These are phyloP conservation scores for Agrocybe chaxingu DNA, from an alignment of 768 basidiomycete genomes.

Conservation along the genomic window DNA sequence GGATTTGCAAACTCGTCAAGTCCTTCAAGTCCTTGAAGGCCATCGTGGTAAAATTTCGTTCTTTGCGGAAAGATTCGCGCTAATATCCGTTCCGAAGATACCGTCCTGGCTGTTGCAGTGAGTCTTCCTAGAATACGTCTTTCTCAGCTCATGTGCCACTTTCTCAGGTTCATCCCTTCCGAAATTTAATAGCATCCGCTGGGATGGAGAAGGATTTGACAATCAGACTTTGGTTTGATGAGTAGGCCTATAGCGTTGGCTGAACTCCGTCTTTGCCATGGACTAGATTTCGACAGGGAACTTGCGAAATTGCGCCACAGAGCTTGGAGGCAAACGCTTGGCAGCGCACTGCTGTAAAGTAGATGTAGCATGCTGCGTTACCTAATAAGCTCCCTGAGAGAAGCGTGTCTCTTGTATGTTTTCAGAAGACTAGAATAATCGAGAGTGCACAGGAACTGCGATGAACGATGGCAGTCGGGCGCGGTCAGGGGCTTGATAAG, in stretches of 20 bases:
- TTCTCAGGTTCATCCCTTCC: conserved; percentile 70
- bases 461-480: conserved; percentile 22
- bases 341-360: no score
- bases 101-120: conserved; percentile 79
- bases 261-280: neutral
- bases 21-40: conserved; percentile 73
- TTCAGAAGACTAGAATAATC: neutral
- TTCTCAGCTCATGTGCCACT: conserved; percentile 2
- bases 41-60: conserved; percentile 60
- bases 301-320: neutral
- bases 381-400: no score
- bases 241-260: conserved; percentile 9
- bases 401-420: neutral
- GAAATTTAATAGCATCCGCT: conserved; percentile 80
- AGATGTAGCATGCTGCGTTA: no score
- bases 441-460: neutral
- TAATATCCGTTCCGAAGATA: conserved; percentile 31
- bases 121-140: conserved; percentile 19
- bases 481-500: conserved; percentile 46
- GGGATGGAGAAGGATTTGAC: conserved; percentile 86
- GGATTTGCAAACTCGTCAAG: conserved; percentile 80
- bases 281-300: neutral
- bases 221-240: conserved; percentile 78
- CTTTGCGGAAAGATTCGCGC: neutral
- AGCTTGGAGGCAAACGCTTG: no score